Evolutionary conservation across 768 basidiomycete genomes (phyloP), one percentile per base, ranked within the genome.

Genomic region (Paxillus rubicundulus): DNA sequence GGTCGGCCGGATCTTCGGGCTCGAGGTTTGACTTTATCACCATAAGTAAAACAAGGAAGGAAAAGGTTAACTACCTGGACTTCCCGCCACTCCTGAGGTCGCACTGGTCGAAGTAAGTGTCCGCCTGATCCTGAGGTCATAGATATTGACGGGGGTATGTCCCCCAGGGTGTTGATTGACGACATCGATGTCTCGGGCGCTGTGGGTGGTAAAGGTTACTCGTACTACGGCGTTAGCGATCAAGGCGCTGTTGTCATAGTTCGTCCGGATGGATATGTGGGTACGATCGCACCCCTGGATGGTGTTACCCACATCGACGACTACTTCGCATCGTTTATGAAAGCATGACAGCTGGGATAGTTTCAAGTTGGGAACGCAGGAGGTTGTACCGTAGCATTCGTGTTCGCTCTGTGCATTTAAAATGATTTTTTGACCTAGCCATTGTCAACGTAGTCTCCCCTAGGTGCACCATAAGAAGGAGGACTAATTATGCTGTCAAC

Each of bases 121-220:
- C 17, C 1, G n/a, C 39, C 38, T 24, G 5, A 42, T 47, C 21
- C 7, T 21, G 37, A 17, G 12, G 9, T 40, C 1, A 12, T 17
- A 1, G 10, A 5, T 30, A 2, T n/a, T 63, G 41, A 62, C 27
- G 20, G 14, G 5, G 9, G 24, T 14, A 20, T 30, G 18, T 9
- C 14, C n/a, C 20, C 3, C 50, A 88, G 86, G 65, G 78, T 84
- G 6, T 71, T 83, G 28, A 70, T 85, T 12, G 87, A 89, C 53
- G 84, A 84, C 50, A 64, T 57, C 2, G 78, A 82, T 53, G 53
- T 76, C 30, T 68, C 64, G 14, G 77, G 75, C 3, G 61, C 49
- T 4, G 61, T 70, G 18, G 82, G 82, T 21, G 84, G 83, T 3
- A 72, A 73, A 33, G 84, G 80, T 4, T 87, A 87, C 62, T 56